Percentiles rank a stretch among this genome's conserved stretches.
Evolutionary conservation across 2,329 filamentous ascomycete genomes (phyloP).

Genomic region (Xylaria arbuscula): DNA sequence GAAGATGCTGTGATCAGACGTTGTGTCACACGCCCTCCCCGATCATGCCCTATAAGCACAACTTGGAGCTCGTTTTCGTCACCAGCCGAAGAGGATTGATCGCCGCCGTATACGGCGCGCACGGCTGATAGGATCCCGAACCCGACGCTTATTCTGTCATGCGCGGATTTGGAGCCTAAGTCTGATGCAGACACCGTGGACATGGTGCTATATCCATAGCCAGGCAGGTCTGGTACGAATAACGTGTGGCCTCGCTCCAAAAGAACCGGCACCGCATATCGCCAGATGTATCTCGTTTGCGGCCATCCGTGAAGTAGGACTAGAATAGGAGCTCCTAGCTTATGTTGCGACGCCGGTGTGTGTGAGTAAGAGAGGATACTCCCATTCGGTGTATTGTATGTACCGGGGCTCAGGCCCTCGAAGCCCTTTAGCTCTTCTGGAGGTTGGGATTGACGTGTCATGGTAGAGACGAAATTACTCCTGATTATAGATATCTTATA

Average conservation of each 20-base stretch:
- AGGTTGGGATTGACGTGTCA: slow-evolving; percentile 12
- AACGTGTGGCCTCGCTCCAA: slow-evolving; percentile 27
- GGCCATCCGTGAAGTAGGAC: slow-evolving; percentile 41
- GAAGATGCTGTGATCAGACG: slow-evolving; percentile 30
- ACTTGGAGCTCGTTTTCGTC: slow-evolving; percentile 23
- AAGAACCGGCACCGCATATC: slow-evolving; percentile 35
- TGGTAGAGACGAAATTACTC: not conserved
- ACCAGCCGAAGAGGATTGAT: not conserved
- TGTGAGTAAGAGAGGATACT: slow-evolving; percentile 35
- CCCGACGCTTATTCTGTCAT: slow-evolving; percentile 34
- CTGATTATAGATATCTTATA: not conserved
- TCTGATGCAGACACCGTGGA: slow-evolving; percentile 9
- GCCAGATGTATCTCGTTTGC: slow-evolving; percentile 37
- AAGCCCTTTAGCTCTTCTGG: slow-evolving; percentile 32
- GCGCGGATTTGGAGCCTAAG: slow-evolving; percentile 21
- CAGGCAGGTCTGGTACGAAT: slow-evolving; percentile 37
- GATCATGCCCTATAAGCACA: slow-evolving; percentile 35
- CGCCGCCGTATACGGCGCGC: slow-evolving; percentile 28
- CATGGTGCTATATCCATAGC: slow-evolving; percentile 37
- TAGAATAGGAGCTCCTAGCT: slow-evolving; percentile 30
- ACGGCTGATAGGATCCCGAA: slow-evolving; percentile 29
- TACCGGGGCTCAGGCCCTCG: slow-evolving; percentile 22
- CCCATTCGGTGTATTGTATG: slow-evolving; percentile 26
- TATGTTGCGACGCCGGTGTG: slow-evolving; percentile 29
- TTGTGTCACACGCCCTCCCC: slow-evolving; percentile 32